Evolutionary conservation across 176 grass and related monocot genomes (phyloP).

Genomic region (Cenchrus fungigraminus): DNA sequence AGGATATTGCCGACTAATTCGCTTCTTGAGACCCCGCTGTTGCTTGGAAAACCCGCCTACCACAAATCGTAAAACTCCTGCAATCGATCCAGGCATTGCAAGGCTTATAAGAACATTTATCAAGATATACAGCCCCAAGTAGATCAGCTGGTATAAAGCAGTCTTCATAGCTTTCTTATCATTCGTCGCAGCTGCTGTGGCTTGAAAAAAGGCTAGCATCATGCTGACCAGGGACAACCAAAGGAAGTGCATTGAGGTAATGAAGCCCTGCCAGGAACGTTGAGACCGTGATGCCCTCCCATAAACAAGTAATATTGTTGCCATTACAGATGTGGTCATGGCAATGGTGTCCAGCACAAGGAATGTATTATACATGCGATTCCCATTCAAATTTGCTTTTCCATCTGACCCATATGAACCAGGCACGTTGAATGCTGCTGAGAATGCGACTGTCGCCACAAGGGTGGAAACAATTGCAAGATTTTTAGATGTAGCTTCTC

Average conservation of each 20-base stretch:
- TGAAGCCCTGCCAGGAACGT: constrained; percentile 39
- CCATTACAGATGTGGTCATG: constrained; percentile 42
- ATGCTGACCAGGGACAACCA: constrained; percentile 52
- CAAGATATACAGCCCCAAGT: background rate
- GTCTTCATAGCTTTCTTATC: background rate
- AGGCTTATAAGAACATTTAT: background rate
- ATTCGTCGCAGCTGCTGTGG: background rate
- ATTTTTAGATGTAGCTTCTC: constrained; percentile 40
- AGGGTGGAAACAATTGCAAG: constrained; percentile 50
- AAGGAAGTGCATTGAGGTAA: constrained; percentile 40
- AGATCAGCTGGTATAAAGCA: background rate
- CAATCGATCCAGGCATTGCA: too few species aligned
- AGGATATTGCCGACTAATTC: too few species aligned
- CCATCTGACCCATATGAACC: constrained; percentile 52
- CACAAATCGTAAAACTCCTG: too few species aligned
- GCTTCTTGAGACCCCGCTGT: too few species aligned
- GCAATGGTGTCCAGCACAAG: constrained; percentile 48
- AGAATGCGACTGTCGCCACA: constrained; percentile 59
- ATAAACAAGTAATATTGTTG: constrained; percentile 38
- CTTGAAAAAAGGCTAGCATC: constrained; percentile 45
- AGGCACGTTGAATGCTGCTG: constrained; percentile 62
- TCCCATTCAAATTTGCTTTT: constrained; percentile 36
- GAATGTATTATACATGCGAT: constrained; percentile 39
- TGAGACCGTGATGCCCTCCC: constrained; percentile 25
- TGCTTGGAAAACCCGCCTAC: too few species aligned